Evolutionary conservation across 2,329 filamentous ascomycete species (phyloP), one percentile per base, ranked within the genome.

Genomic region (Fusarium avenaceum): DNA sequence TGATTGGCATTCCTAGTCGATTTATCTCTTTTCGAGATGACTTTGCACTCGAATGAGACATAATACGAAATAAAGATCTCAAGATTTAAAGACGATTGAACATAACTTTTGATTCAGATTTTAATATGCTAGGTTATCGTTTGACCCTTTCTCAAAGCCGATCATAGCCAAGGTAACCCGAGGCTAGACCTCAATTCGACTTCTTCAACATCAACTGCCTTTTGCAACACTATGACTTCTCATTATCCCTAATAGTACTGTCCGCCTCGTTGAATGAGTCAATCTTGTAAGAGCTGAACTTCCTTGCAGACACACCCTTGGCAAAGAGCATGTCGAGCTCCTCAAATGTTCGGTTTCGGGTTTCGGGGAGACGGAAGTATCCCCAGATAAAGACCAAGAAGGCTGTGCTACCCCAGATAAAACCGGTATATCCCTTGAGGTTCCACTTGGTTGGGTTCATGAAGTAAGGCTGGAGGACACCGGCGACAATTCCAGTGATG

Each of bases 291-390:
- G 62, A 65, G 28, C 60, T 65, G 3, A 68, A 67, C 45, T 65
- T 61, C 32, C 71, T 66, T 2, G 71, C 71, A 10, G 69, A 52
- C 1, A 73, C 54, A 13, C 50, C 45, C 44, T 71, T 72, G n/a
- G 71, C 67, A 72, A 88, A 88, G 42, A 88, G 70, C 13, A 83
- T 77, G 53, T 87, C 85, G 2, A 88, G 77, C 74, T 87, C 85
- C 67, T 85, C 84, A 45, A 85, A 83, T 0, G 83, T 84, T 22
- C 83, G 79, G 4, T 80, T 82, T 42, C 82, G 83, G 1, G 84
- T 82, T 74, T 88, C 86, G 7, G 84, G 84, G 9, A 86, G 74
- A 20, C 82, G 83, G 71, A 85, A 80, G 59, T 80, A 84, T 61
- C 84, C 75, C 76, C 76, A 78, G 17, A 74, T 30, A 10, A 76